Evolutionary conservation across 1,284 basidiomycete genomes (phyloP).

Genomic region (Trametes sp.): DNA sequence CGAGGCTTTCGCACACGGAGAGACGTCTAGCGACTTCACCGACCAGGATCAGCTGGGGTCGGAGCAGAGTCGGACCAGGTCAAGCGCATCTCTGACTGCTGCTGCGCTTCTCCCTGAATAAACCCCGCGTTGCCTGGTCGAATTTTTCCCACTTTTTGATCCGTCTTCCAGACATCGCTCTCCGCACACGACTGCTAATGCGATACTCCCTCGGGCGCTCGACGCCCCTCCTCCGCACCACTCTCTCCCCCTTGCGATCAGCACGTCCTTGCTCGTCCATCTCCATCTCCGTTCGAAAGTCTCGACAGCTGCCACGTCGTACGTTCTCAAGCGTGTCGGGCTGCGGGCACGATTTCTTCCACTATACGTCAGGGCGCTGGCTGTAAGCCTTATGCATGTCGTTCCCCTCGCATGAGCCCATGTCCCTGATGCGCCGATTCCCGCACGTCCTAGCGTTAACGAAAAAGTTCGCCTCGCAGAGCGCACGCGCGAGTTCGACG

Average conservation of each 20-base stretch:
- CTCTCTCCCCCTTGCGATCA: not conserved
- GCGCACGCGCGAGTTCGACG: slow-evolving; percentile 48
- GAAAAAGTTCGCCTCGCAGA: slow-evolving; percentile 53
- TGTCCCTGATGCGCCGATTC: slow-evolving; percentile 26
- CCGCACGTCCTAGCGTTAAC: slow-evolving; percentile 46
- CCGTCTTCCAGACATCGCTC: not conserved
- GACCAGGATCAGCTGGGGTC: too few species aligned
- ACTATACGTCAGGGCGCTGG: slow-evolving; percentile 53
- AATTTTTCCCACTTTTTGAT: not conserved
- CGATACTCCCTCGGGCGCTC: slow-evolving; percentile 4
- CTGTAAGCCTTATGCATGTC: slow-evolving; percentile 48
- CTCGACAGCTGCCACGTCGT: slow-evolving; percentile 41
- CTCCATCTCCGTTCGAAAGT: slow-evolving; percentile 28
- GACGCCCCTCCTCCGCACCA: not conserved
- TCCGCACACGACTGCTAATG: slow-evolving; percentile 6
- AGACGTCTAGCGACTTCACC: too few species aligned
- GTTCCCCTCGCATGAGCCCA: slow-evolving; percentile 36
- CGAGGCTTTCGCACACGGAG: too few species aligned
- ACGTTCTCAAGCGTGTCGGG: slow-evolving; percentile 43
- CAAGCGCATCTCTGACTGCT: too few species aligned
- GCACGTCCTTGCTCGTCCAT: slow-evolving; percentile 1
- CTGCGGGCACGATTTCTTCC: slow-evolving; percentile 47
- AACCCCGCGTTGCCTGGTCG: not conserved
- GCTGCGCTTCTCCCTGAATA: not conserved
- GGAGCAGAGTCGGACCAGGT: too few species aligned